These are phyloP conservation scores for Argentina anserina DNA, from an alignment of 306 rosid species.

Conservation along the genomic window DNA sequence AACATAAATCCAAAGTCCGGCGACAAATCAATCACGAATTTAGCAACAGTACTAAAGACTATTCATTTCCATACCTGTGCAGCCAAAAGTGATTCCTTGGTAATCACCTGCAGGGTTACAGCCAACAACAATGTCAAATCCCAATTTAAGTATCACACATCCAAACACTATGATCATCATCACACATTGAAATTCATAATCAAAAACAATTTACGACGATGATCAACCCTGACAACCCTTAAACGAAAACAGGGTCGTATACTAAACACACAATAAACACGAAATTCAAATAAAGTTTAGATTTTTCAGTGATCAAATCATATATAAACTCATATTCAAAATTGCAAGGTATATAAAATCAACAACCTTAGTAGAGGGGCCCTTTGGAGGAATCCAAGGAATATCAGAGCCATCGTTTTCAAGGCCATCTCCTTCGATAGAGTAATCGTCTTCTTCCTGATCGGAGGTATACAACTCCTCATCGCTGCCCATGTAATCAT, in stretches of 20 bases:
- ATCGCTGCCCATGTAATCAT: constrained; percentile 49
- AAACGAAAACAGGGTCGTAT: background rate
- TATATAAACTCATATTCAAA: background rate
- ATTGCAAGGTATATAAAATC: background rate
- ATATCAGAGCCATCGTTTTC: constrained; percentile 53
- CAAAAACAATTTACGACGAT: background rate
- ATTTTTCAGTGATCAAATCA: background rate
- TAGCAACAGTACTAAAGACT: background rate
- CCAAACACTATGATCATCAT: too few relatives aligned
- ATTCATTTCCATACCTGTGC: constrained; percentile 63
- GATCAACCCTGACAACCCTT: background rate
- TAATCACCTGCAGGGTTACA: constrained; percentile 58
- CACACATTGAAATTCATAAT: background rate
- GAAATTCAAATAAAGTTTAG: background rate
- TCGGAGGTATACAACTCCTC: constrained; percentile 64
- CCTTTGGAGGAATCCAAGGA: constrained; percentile 44
- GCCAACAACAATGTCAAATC: constrained; percentile 11
- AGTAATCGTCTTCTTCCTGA: constrained; percentile 33
- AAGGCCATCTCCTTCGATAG: constrained; percentile 24
- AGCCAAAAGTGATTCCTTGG: constrained; percentile 59
- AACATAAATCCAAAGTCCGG: constrained; percentile 14
- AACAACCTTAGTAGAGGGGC: constrained; percentile 63
- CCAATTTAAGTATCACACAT: background rate
- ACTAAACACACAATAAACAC: background rate
- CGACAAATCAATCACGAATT: background rate